A percentile compares a stretch with the other conserved stretches of the same genome.
These are phyloP conservation scores for Morella rubra DNA, from an alignment of 306 rosid species.

Conservation along the genomic window DNA sequence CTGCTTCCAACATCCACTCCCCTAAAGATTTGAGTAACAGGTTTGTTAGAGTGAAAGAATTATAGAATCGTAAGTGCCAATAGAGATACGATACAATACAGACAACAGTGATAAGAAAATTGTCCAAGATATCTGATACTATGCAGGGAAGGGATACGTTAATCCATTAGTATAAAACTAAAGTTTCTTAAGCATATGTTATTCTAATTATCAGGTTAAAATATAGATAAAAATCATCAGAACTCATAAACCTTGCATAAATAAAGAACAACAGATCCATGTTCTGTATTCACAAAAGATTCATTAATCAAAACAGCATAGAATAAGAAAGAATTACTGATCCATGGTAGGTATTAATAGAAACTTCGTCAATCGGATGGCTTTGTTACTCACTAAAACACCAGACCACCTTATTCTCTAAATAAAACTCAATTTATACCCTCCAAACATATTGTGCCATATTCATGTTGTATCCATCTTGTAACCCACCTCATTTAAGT, in stretches of 20 bases:
- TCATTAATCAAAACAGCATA: no score
- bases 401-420: background rate
- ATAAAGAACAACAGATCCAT: no score
- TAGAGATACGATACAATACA: background rate
- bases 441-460: background rate
- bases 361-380: background rate
- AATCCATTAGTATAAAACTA: background rate
- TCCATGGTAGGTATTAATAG: background rate
- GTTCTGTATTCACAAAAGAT: no score
- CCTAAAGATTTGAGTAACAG: slow-evolving; percentile 47
- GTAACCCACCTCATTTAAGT: background rate
- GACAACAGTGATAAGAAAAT: background rate
- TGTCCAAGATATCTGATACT: background rate
- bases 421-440: background rate
- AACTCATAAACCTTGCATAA: background rate
- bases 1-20: slow-evolving; percentile 99
- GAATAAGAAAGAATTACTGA: background rate
- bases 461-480: background rate
- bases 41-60: background rate
- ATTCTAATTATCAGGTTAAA: background rate
- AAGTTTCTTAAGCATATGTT: background rate
- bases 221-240: background rate
- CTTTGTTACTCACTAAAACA: background rate
- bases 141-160: no score
- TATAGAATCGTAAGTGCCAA: background rate